Conservation (phyloP, 768 basidiomycete species). For the Tulasnella sp. region DNA sequence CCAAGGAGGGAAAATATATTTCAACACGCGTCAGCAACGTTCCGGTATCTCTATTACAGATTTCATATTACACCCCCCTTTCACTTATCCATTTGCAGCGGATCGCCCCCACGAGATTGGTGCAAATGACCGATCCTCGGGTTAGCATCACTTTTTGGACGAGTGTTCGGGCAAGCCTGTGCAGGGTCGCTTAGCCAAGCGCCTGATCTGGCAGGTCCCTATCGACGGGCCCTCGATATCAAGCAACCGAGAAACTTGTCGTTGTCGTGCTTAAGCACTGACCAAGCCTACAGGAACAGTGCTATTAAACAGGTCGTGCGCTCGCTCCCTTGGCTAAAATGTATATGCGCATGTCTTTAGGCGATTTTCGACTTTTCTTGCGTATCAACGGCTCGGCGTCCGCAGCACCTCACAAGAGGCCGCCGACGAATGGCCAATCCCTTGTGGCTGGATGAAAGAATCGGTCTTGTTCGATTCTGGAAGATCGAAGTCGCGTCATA, state of each 20-base stretch:
- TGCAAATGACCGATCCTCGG: not conserved
- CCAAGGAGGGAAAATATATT: not conserved
- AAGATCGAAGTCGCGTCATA: not conserved
- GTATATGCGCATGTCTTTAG: no score
- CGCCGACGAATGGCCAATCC: no score
- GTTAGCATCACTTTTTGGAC: not conserved
- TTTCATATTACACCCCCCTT: not conserved
- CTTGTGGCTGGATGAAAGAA: no score
- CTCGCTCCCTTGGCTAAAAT: no score
- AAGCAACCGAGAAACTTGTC: not conserved
- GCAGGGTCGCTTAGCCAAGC: not conserved
- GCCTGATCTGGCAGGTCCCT: not conserved
- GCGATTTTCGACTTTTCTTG: no score
- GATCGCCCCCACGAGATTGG: not conserved
- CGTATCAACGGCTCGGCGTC: no score
- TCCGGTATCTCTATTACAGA: no score
- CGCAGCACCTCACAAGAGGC: no score
- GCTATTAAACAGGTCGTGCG: no score
- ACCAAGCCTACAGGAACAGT: no score
- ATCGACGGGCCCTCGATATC: not conserved
- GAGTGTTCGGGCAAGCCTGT: not conserved
- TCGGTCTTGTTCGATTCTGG: no score
- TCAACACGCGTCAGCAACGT: not conserved
- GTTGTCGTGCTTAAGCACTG: not conserved
- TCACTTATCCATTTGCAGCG: not conserved